Conservation (phyloP, 2,329 filamentous ascomycete genomes). For the Xylariales sp. region DNA sequence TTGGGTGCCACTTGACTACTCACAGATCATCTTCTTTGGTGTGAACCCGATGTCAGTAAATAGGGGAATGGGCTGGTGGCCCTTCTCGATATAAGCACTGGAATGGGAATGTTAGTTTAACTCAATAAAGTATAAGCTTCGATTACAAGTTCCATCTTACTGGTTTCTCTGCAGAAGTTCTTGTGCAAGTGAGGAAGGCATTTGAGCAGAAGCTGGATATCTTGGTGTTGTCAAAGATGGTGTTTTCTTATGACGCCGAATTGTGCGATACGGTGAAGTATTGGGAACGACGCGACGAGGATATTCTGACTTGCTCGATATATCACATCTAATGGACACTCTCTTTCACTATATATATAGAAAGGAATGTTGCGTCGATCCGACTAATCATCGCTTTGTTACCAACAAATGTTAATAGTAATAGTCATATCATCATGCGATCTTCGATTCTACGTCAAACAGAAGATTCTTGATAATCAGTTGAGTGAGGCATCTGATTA, state of each 20-base stretch:
- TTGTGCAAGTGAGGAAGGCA: background rate
- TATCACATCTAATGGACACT: too few species aligned
- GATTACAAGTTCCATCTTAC: background rate
- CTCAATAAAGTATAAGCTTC: too few species aligned
- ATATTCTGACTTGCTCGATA: background rate
- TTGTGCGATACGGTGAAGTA: background rate
- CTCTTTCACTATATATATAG: background rate
- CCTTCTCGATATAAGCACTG: conserved; percentile 8
- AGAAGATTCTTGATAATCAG: background rate
- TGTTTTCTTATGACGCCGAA: too few species aligned
- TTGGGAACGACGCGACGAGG: background rate
- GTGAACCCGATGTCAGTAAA: conserved; percentile 11
- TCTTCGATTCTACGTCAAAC: background rate
- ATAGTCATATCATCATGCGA: background rate
- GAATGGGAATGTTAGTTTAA: background rate
- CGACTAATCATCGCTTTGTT: too few species aligned
- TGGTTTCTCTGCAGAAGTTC: conserved; percentile 23
- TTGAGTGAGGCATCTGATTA: conserved; percentile 1
- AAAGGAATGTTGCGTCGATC: background rate
- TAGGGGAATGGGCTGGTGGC: conserved; percentile 10
- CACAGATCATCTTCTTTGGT: conserved; percentile 21
- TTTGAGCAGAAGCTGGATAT: too few species aligned
- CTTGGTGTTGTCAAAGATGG: too few species aligned
- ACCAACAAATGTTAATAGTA: background rate
- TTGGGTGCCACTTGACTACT: background rate